Conservation (phyloP, 2,329 filamentous ascomycete species). For the Daldinia sp. region DNA sequence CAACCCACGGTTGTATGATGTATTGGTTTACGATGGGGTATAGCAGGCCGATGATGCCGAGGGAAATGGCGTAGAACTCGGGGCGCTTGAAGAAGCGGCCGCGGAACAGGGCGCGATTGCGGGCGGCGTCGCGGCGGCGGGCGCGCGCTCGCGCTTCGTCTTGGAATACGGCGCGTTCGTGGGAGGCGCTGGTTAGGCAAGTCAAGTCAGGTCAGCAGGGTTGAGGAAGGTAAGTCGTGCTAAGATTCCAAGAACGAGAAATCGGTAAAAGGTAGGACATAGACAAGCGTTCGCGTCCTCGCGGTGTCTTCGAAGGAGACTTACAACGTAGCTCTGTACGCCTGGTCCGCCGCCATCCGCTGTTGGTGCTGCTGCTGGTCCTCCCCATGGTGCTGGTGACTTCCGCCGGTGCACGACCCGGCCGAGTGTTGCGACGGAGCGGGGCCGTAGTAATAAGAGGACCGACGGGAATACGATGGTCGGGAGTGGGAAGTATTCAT, state of each 20-base stretch:
- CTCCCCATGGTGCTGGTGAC: not conserved
- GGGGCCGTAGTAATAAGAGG: constrained; percentile 16
- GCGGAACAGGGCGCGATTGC: constrained; percentile 35
- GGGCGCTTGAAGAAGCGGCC: constrained; percentile 29
- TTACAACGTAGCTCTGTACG: constrained; percentile 36
- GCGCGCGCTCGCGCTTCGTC: constrained; percentile 35
- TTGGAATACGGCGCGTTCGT: constrained; percentile 42
- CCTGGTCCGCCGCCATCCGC: constrained; percentile 32
- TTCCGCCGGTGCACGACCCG: constrained; percentile 6
- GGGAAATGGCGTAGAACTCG: constrained; percentile 36
- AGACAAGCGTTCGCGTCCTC: no score
- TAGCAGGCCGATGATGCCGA: constrained; percentile 34
- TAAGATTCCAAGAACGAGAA: no score
- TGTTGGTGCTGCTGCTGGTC: constrained; percentile 27
- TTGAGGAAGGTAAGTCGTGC: no score
- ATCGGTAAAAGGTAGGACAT: no score
- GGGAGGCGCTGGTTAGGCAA: constrained; percentile 27
- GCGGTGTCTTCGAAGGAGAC: no score
- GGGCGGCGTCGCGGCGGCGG: constrained; percentile 37
- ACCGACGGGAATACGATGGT: constrained; percentile 13
- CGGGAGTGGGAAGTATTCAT: not conserved
- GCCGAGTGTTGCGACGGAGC: constrained; percentile 11
- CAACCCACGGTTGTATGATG: constrained; percentile 22
- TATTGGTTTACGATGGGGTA: constrained; percentile 38
- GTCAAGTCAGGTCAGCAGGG: not conserved